These are phyloP conservation scores for Geranium incanum DNA, from an alignment of 441 rosid species.

Conservation along the genomic window DNA sequence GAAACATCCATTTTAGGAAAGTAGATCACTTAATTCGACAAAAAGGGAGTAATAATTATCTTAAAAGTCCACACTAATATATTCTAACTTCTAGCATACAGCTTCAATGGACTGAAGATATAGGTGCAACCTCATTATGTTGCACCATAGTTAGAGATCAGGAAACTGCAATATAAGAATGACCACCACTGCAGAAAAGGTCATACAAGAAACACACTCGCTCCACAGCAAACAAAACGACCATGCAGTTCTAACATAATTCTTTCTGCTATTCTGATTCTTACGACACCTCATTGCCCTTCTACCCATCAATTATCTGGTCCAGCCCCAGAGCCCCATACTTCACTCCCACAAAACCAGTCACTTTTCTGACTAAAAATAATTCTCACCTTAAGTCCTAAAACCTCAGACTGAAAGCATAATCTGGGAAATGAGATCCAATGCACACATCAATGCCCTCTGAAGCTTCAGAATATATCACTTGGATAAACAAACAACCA, in stretches of 20 bases:
- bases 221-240: not conserved
- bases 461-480: not conserved
- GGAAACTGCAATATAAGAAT: not conserved
- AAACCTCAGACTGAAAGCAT: too few relatives aligned
- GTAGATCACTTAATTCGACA: too few relatives aligned
- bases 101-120: not conserved
- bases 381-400: too few relatives aligned
- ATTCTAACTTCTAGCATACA: not conserved
- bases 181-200: not conserved
- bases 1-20: too few relatives aligned
- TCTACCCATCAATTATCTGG: not conserved
- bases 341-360: not conserved
- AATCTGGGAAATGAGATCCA: too few relatives aligned
- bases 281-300: too few relatives aligned
- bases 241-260: too few relatives aligned
- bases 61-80: not conserved
- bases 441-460: not conserved
- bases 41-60: not conserved
- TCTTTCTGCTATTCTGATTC: too few relatives aligned
- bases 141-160: not conserved
- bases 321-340: not conserved
- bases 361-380: too few relatives aligned
- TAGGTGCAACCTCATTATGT: not conserved
- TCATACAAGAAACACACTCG: not conserved
- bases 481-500: not conserved